Evolutionary conservation across 768 basidiomycete genomes (phyloP), one percentile per base, ranked within the genome.

Genomic region (Tulasnella calospora): DNA sequence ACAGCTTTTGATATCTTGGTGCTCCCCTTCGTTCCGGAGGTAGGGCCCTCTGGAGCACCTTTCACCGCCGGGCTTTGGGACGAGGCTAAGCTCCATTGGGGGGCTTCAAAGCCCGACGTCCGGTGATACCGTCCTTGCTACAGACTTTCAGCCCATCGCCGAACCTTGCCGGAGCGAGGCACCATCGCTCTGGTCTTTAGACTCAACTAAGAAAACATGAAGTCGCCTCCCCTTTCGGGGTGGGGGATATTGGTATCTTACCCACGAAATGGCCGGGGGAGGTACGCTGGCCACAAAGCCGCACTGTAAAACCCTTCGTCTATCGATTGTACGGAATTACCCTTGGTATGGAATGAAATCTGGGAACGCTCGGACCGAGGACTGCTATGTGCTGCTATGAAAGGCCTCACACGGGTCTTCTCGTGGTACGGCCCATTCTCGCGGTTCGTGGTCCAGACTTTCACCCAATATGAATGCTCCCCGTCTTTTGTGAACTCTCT

Each of bases 141-240:
- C 61, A 67, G 27, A 27, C 30, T 67, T 33, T 21, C 6, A 35
- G 30, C 27, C 15, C 30, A n/a, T 67, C 61, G 61, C 61, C 61
- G 61, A 67, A 67, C 27, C 61, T 13, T 35, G 61, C 61, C 61
- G 61, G 61, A 67, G 61, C 61, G 61, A 67, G 61, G 35, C 61
- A 27, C 15, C 61, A 67, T 67, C 61, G 33, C 61, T 67, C 61
- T 35, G 61, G 61, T 8, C 12, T 33, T 67, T 35, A 67, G 61
- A 67, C 61, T 67, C 33, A 35, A 17, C 61, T 67, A 67, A 67
- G 61, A 35, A 17, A 67, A 67, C 61, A 67, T 67, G 33, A 27
- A 67, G 35, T 51, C 51, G 61, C 33, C 61, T 67, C 33, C 61
- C 61, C 12, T 67, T 35, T 67, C 15, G 30, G 23, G 23, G n/a